phyloP scores from a whole-genome alignment of 345 rosid species.

The Durio zibethinus region DNA sequence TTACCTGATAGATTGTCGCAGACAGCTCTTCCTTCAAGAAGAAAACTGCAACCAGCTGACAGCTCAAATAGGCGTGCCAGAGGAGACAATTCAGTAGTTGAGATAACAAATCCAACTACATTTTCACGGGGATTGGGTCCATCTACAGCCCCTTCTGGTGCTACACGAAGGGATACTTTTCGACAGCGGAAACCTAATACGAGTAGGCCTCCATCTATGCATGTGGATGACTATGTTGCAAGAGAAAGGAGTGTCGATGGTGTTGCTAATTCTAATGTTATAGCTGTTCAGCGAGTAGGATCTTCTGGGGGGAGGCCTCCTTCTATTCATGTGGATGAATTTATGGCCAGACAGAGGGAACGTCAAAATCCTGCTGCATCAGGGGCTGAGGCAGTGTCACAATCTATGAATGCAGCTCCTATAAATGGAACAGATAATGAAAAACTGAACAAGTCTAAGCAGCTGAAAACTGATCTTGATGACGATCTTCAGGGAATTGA shows the following conservation, averaged over 20 bases:
- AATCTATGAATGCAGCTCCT: conserved; percentile 51
- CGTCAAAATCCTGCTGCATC: conserved; percentile 68
- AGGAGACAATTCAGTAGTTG: conserved; percentile 67
- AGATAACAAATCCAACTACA: conserved; percentile 50
- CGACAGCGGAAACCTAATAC: conserved; percentile 96
- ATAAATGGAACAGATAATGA: conserved; percentile 43
- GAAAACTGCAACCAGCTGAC: conserved; percentile 69
- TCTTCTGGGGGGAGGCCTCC: conserved; percentile 97
- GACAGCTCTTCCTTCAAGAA: conserved; percentile 51
- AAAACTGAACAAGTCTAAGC: conserved; percentile 63
- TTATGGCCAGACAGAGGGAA: conserved; percentile 95
- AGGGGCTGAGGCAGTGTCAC: conserved; percentile 63
- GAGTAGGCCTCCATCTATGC: conserved; percentile 99
- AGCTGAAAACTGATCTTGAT: conserved; percentile 74
- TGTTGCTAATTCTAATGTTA: conserved; percentile 68
- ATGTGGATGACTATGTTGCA: conserved; percentile 98
- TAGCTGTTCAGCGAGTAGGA: conserved; percentile 74
- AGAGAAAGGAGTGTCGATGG: conserved; percentile 87
- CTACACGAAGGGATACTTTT: conserved; percentile 77
- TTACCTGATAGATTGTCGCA: conserved; percentile 81
- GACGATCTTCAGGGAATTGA: conserved; percentile 96
- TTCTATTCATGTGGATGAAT: conserved; percentile 98
- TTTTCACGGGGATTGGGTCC: conserved; percentile 65
- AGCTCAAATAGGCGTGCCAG: conserved; percentile 62
- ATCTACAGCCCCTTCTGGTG: conserved; percentile 58